A percentile compares a stretch with the other conserved stretches of the same genome.
Evolutionary conservation across 148 eudicot species (phyloP).

Genomic region (Chenopodium berlandieri): DNA sequence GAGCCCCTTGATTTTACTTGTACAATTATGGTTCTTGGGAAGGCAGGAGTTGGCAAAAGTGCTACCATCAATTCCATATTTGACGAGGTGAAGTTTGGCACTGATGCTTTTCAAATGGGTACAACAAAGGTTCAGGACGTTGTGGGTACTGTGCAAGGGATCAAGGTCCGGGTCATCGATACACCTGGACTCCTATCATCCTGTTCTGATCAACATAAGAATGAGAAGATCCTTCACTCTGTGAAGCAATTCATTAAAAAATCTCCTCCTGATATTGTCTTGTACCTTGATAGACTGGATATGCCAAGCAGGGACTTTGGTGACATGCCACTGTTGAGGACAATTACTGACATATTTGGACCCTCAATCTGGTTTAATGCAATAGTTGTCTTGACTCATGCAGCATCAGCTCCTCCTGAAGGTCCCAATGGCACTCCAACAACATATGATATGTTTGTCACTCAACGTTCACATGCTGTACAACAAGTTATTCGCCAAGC

Average conservation of each 20-base stretch:
- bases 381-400: constrained; percentile 94
- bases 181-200: constrained; percentile 92
- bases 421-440: constrained; percentile 93
- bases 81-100: constrained; percentile 71
- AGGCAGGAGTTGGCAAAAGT: constrained; percentile 96
- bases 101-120: constrained; percentile 82
- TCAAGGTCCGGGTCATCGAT: constrained; percentile 85
- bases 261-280: constrained; percentile 88
- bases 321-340: constrained; percentile 83
- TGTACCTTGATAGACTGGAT: constrained; percentile 93
- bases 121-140: constrained; percentile 93
- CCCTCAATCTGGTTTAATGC: constrained; percentile 97
- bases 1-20: constrained; percentile 92
- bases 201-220: constrained; percentile 77
- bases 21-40: constrained; percentile 95
- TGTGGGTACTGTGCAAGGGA: constrained; percentile 94
- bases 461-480: constrained; percentile 91
- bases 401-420: constrained; percentile 99
- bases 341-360: constrained; percentile 82
- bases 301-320: constrained; percentile 92
- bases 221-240: constrained; percentile 76
- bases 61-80: constrained; percentile 95
- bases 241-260: constrained; percentile 81
- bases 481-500: constrained; percentile 99
- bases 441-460: constrained; percentile 92